These are phyloP conservation scores for Ganoderma resinaceum DNA, from an alignment of 1,284 basidiomycete species.

Conservation along the genomic window DNA sequence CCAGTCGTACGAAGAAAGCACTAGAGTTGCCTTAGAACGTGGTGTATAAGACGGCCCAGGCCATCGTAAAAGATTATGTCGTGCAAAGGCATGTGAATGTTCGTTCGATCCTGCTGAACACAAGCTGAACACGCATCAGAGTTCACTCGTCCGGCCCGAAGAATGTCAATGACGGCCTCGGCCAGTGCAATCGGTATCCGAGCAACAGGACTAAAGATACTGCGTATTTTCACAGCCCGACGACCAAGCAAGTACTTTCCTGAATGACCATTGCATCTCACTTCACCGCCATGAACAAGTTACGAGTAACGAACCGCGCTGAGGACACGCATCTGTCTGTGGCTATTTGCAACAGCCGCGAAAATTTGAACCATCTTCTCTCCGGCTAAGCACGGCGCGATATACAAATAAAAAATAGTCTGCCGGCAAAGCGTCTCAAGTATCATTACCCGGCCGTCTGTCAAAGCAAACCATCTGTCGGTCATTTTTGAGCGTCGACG, in stretches of 20 bases:
- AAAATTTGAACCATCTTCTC: neutral
- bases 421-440: neutral
- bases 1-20: no score
- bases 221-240: neutral
- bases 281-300: neutral
- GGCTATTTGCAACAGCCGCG: neutral
- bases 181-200: neutral
- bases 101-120: neutral
- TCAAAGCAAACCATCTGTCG: neutral
- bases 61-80: neutral
- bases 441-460: neutral
- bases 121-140: neutral
- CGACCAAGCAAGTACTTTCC: neutral
- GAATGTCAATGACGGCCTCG: neutral
- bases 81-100: neutral
- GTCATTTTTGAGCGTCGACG: neutral
- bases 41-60: no score
- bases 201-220: neutral
- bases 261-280: neutral
- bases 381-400: neutral
- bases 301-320: neutral
- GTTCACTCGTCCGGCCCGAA: neutral
- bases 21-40: no score
- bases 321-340: neutral
- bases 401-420: neutral